Evolutionary conservation across 495 filamentous ascomycete species (phyloP).

Genomic region (Lindgomyces ingoldianus): DNA sequence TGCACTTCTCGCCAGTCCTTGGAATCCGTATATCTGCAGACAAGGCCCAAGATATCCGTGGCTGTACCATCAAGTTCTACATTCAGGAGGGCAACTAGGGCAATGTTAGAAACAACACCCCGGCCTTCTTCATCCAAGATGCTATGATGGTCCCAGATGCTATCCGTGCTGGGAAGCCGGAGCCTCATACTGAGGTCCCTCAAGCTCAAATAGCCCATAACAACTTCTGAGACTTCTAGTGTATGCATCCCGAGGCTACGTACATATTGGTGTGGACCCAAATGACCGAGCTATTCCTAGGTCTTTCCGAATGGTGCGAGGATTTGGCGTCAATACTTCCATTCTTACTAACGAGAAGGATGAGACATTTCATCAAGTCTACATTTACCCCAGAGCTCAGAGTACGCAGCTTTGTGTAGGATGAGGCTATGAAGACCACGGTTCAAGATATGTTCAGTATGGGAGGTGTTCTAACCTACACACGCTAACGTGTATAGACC

Average conservation of each 20-base stretch:
- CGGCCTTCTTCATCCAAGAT: conserved; percentile 73
- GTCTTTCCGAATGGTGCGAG: conserved; percentile 86
- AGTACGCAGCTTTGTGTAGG: conserved; percentile 84
- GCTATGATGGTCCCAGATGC: conserved; percentile 71
- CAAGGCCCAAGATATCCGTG: conserved; percentile 78
- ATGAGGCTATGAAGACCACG: conserved; percentile 78
- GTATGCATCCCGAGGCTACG: conserved; percentile 69
- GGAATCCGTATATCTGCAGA: conserved; percentile 76
- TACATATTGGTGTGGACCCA: conserved; percentile 86
- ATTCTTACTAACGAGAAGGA: conserved; percentile 70
- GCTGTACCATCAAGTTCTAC: conserved; percentile 82
- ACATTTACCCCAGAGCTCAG: conserved; percentile 75
- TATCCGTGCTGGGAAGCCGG: conserved; percentile 76
- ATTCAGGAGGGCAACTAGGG: conserved; percentile 83
- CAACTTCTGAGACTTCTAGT: conserved; percentile 62
- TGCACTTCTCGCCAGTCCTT: conserved; percentile 82
- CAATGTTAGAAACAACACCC: conserved; percentile 67
- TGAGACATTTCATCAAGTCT: conserved; percentile 81
- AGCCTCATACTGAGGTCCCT: conserved; percentile 75
- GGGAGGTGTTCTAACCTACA: not conserved
- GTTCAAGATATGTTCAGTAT: conserved; percentile 53
- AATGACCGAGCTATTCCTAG: conserved; percentile 78
- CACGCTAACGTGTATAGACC: conserved; percentile 51
- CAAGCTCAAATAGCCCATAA: conserved; percentile 64
- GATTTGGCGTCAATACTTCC: conserved; percentile 86